Base-by-base conservation (phyloP, 2,329 filamentous ascomycete species). In the Orbilia quercus region DNA sequence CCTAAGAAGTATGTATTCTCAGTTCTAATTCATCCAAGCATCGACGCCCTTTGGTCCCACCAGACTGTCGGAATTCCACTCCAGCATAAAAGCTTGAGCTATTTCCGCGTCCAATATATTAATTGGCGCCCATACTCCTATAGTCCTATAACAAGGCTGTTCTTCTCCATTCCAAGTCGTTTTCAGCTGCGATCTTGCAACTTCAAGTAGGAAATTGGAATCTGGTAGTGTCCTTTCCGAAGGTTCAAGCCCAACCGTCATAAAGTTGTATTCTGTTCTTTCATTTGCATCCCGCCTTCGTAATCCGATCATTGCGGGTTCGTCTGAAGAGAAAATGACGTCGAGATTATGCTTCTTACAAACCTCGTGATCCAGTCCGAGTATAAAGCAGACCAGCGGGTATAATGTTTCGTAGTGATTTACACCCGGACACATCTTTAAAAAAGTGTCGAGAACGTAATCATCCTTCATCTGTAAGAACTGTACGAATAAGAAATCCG, bases 181-280 rank as follows among this genome's bases (percentile, higher is more conserved):
- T 14, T n/a, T 42, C n/a, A 3, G 38, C 3, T 28, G 20, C 14
- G 20, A 25, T 28, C n/a, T 50, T 7, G 23, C 45, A 11, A 25
- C 45, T 14, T 50, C 45, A 7, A 50, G 23, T 9, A 25, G n/a
- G 23, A 50, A 25, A 25, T 11, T 23, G 25, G 45, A 28, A 28
- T 50, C 45, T n/a, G 20, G 18, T 25, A 50, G 22, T 11, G 45
- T 50, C 28, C 45, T 50, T 50, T 50, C 45, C 7, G 45, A 50
- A 14, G 14, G 20, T n/a, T 50, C 45, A 25, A 50, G 45, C 20
- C 45, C 45, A 7, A 50, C 45, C n/a, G 22, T 28, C 11, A 50
- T 14, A n/a, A 50, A 50, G 5, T 14, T 4, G 2, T 28, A 11
- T 25, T 25, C 23, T 22, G 1, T 22, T 11, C 23, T 28, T 28